Evolutionary conservation across 345 rosid genomes (phyloP), one percentile per base, ranked within the genome.

Genomic region (Populus nigra): DNA sequence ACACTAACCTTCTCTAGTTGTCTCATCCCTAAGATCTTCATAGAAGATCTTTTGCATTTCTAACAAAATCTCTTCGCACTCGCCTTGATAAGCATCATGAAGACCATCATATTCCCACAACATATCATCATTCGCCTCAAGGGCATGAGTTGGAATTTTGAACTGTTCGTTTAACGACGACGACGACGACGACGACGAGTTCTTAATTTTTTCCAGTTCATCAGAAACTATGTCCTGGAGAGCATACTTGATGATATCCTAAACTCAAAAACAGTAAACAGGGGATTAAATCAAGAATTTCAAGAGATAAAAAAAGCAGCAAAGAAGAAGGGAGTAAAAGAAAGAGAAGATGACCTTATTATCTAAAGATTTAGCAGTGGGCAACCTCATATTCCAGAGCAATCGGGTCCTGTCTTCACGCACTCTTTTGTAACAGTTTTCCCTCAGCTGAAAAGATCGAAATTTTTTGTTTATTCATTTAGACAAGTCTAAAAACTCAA

Each of bases 31-130:
- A 73, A 88, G 91, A 84, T 96, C 96, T 78, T 92, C 89, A 29
- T 96, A 96, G 76, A 93, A 96, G 18, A 96, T 91, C 74, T 86
- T 85, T 77, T 96, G 96, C 97, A 96, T 90, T 84, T 93, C 96
- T 63, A 93, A 71, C 88, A 96, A 79, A 33, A 96, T 92, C 36
- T 88, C 98, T 85, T 96, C 99, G 1, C 94, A 88, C 23, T 92
- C 96, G 29, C 92, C 93, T 84, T 87, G 83, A 85, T 87, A 84
- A 61, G 91, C 86, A 82, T 86, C 83, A 36, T 80, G 87, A 79
- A 90, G 83, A 67, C 96, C 97, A 33, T 89, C 88, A 77, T 92
- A 96, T 79, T 96, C 98, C 98, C 99, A 96, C 27, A 96, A 77
- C 62, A 81, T 79, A 12, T 47, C 50, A 83, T 93, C 97, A 82